Evolutionary conservation across 2,329 filamentous ascomycete species (phyloP), one percentile per base, ranked within the genome.

Genomic region (Pseudophaeomoniella oleicola): DNA sequence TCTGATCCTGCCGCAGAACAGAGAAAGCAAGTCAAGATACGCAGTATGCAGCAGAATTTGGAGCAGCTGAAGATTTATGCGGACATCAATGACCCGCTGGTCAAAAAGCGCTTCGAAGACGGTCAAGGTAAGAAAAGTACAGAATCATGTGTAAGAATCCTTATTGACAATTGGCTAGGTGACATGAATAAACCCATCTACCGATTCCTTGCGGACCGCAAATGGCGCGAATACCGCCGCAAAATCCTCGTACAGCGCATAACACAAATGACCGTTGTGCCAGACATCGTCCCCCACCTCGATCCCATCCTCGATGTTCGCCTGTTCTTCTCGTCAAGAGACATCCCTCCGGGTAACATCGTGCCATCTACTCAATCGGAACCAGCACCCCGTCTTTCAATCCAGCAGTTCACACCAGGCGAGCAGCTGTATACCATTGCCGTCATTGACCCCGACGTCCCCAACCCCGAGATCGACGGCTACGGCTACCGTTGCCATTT

Each of bases 101-200:
- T 96, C 42, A 94, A 94, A 73, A 83, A 85, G 62, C 78, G 74
- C 46, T 96, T 93, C 47, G 90, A 98, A 56, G 87, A 96, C 58
- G 86, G 87, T 16, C 60, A 79, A 50, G 86, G 88, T 94, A 65
- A 49, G 71, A 27, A n/a, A n/a, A n/a, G n/a, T n/a, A n/a, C n/a
- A n/a, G n/a, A n/a, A n/a, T n/a, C n/a, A n/a, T 34, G 34, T 19
- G 36, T 34, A 17, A 37, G 10, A 19, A 32, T 16, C 14, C 22
- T 38, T 30, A 35, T 48, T 55, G 48, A 55, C 43, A 17, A 32
- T 35, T 39, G 17, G 10, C 10, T 46, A 94, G 87, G 81, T 45
- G 86, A 96, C 59, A 88, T 96, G 85, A 79, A 75, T 64, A 93
- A 93, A 59, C 88, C 88, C 44, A 87, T 98, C 54, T 98, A 98